Percentiles rank a stretch among this genome's conserved stretches.
These are phyloP conservation scores for Calendula officinalis DNA, from an alignment of 129 eudicot species.

Conservation along the genomic window DNA sequence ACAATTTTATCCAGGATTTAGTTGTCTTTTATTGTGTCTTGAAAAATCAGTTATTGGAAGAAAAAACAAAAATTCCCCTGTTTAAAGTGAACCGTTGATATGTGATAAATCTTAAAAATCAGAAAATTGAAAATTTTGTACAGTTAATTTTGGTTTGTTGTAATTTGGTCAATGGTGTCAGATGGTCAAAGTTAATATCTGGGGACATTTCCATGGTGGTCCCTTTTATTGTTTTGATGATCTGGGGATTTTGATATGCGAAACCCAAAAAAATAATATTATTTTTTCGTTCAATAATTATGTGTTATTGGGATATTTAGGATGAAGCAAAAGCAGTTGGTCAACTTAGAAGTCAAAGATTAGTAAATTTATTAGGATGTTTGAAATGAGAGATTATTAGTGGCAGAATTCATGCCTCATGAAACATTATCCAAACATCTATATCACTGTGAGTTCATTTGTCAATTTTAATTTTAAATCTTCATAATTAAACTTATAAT, in stretches of 20 bases:
- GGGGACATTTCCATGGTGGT: constrained; percentile 8
- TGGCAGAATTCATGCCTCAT: constrained; percentile 87
- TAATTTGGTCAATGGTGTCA: constrained; percentile 20
- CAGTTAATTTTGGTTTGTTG: neutral
- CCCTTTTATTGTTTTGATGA: neutral
- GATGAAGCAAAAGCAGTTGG: constrained; percentile 93
- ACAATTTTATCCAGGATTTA: neutral
- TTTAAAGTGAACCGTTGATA: neutral
- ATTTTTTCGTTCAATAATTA: neutral
- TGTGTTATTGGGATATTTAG: constrained; percentile 33
- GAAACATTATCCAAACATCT: constrained; percentile 93
- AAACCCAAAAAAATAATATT: neutral
- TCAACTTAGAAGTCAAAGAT: constrained; percentile 65
- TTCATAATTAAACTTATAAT: neutral
- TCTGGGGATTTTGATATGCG: neutral
- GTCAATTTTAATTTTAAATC: neutral
- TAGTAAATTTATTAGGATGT: constrained; percentile 81
- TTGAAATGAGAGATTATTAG: constrained; percentile 90
- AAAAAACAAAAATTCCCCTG: neutral
- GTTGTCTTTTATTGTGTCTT: neutral
- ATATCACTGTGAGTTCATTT: constrained; percentile 77
- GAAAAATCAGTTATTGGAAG: neutral
- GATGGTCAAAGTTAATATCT: constrained; percentile 30
- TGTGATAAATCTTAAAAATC: neutral
- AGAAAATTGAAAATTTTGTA: neutral